These are phyloP conservation scores for Coelastrella sp. DNA, from an alignment of 139 green algal species.

Conservation along the genomic window DNA sequence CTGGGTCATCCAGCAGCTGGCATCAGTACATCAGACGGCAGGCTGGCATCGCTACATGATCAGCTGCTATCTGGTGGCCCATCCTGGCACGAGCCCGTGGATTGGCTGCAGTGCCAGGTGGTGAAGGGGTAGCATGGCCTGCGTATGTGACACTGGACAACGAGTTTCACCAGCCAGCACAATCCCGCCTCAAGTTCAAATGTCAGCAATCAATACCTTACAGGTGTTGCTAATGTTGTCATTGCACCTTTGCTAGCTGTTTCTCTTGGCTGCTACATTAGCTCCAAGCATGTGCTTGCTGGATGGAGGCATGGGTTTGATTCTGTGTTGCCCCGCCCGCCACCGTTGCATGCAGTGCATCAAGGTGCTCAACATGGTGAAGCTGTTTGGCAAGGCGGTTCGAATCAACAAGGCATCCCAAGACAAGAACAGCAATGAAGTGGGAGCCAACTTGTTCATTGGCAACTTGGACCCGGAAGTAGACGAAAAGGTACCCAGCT, in stretches of 20 bases:
- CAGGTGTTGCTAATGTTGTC: neutral
- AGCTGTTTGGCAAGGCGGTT: slow-evolving; percentile 96
- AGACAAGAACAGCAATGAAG: slow-evolving; percentile 87
- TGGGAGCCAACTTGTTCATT: slow-evolving; percentile 99
- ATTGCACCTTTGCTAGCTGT: neutral
- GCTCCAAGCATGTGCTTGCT: no score
- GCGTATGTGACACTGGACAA: no score
- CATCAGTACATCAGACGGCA: no score
- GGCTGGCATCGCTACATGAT: neutral
- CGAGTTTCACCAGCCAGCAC: no score
- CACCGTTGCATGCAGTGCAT: slow-evolving; percentile 77
- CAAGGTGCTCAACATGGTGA: slow-evolving; percentile 98
- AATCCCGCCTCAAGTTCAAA: no score
- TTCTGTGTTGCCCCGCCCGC: no score
- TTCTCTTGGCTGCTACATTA: no score
- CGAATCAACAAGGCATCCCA: slow-evolving; percentile 92
- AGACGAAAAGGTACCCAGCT: slow-evolving; percentile 92
- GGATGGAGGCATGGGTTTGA: no score
- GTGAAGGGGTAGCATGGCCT: no score
- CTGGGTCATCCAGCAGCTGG: neutral
- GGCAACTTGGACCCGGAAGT: slow-evolving; percentile 97
- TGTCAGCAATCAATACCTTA: no score
- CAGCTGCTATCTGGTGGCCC: neutral
- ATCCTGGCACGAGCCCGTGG: neutral
- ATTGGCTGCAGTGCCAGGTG: neutral